A percentile compares a stretch with the other conserved stretches of the same genome.
Evolutionary conservation across 371 early-diverging fungal species (phyloP).

Genomic region (Mortierella sp.): DNA sequence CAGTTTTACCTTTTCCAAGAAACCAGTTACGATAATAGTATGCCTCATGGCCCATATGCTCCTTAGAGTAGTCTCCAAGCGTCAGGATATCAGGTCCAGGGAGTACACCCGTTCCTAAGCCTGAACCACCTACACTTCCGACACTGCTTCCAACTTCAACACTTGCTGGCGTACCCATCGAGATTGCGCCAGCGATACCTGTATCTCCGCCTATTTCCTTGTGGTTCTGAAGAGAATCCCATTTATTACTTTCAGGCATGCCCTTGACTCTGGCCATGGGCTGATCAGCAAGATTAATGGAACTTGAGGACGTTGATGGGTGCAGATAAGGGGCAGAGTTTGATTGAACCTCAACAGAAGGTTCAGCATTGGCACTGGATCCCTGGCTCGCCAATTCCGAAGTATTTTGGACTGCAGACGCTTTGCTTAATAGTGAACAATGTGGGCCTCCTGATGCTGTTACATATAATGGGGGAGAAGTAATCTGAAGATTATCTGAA

Average conservation of each 20-base stretch:
- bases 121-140: conserved; percentile 5
- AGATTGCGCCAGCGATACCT: conserved; percentile 16
- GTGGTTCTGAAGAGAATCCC: conserved; percentile 39
- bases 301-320: neutral
- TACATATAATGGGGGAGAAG: neutral
- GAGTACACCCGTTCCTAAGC: neutral
- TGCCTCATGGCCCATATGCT: conserved; percentile 56
- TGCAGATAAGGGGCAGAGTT: neutral
- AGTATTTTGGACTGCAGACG: neutral
- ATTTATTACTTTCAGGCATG: conserved; percentile 32
- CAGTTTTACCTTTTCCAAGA: conserved; percentile 49
- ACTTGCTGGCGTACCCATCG: neutral
- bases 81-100: conserved; percentile 17
- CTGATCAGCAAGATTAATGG: conserved; percentile 4
- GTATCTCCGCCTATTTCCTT: conserved; percentile 25
- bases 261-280: conserved; percentile 30
- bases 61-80: conserved; percentile 41
- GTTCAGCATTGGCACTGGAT: neutral
- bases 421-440: conserved; percentile 20
- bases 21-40: conserved; percentile 57
- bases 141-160: conserved; percentile 3
- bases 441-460: neutral
- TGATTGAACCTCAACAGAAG: neutral
- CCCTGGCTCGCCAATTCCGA: neutral
- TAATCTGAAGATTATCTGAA: neutral